Base-by-base conservation (phyloP, 1,139 yeast genomes). In the Taphrina deformans region DNA sequence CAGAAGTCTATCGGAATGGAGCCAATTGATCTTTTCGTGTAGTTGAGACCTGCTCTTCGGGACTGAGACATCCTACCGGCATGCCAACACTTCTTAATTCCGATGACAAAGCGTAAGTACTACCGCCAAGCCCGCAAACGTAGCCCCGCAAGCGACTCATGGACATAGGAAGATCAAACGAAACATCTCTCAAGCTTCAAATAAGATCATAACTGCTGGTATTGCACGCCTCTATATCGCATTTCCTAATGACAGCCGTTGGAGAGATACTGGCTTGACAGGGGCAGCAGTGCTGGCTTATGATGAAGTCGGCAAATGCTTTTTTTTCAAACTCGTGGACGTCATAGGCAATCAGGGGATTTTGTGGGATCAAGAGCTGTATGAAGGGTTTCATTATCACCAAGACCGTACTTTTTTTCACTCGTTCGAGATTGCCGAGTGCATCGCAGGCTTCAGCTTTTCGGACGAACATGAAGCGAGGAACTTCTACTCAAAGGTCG, bases 351-450 rank as follows among this genome's bases (percentile, higher is more conserved):
- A 84, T 69, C 79, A 89, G 48, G 98, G 98, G 21, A 96, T 93
- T 0, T 70, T 93, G 0, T 93, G 99, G 99, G 99, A 93, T 75
- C 99, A 93, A 75, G 99, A 93, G 75, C 77, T 93, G 58, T 93
- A 89, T 73, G 86, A 90, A 9, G 88, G 89, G 72, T 91, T 93
- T 74, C 87, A 86, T 70, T 93, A 93, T 76, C 84, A 88, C 74
- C 98, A 93, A 76, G 99, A 93, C 75, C 83, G 99, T 27, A 86
- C 96, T 61, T 93, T 89, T 76, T 93, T 93, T 80, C 99, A 93
- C 74, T 83, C 96, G 9, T 93, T 93, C 77, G 99, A 93, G 77
- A 80, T 90, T 66, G 98, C 93, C 72, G 96, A 89, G 27, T 92
- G 97, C 74, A 81, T 82, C 67, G 92, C 86, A n/a, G 99, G 98